Evolutionary conservation across 805 yeast genomes (phyloP).

Genomic region (Phaffomyces antillensis): DNA sequence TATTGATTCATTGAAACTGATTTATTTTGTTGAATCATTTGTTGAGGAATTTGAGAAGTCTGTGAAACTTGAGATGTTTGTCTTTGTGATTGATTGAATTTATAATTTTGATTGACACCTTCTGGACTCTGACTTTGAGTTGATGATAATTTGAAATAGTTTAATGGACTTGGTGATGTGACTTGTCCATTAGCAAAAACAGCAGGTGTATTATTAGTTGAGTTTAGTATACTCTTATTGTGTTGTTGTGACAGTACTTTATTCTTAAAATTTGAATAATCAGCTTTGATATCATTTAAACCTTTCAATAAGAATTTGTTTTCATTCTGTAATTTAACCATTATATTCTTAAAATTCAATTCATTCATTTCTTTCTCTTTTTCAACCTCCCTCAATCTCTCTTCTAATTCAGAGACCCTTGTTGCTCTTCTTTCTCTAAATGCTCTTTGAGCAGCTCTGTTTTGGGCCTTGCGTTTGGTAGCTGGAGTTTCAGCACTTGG

Average conservation of each 20-base stretch:
- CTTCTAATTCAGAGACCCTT: constrained; percentile 71
- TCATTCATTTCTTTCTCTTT: constrained; percentile 57
- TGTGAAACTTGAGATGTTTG: not conserved
- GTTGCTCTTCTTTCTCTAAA: constrained; percentile 84
- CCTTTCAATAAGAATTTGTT: constrained; percentile 28
- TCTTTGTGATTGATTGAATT: constrained; percentile 1
- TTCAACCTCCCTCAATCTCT: constrained; percentile 58
- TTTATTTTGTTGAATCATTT: not conserved
- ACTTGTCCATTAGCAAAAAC: constrained; percentile 20
- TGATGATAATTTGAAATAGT: constrained; percentile 42
- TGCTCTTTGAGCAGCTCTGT: constrained; percentile 91
- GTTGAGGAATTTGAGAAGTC: not conserved
- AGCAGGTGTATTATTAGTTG: constrained; percentile 18
- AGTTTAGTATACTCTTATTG: constrained; percentile 12
- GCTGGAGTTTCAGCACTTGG: constrained; percentile 72
- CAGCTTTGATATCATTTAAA: constrained; percentile 23
- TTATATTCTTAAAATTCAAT: constrained; percentile 19
- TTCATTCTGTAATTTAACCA: constrained; percentile 23
- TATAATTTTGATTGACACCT: constrained; percentile 5
- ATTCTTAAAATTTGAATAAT: constrained; percentile 19
- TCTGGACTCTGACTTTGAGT: constrained; percentile 4
- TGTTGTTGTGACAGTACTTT: constrained; percentile 7
- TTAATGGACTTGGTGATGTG: constrained; percentile 24
- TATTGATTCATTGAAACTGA: constrained; percentile 1
- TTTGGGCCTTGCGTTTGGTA: constrained; percentile 81